phyloP scores from a whole-genome alignment of 2,329 filamentous ascomycete species.

The Ophiocordyceps polyrhachis-furcata region DNA sequence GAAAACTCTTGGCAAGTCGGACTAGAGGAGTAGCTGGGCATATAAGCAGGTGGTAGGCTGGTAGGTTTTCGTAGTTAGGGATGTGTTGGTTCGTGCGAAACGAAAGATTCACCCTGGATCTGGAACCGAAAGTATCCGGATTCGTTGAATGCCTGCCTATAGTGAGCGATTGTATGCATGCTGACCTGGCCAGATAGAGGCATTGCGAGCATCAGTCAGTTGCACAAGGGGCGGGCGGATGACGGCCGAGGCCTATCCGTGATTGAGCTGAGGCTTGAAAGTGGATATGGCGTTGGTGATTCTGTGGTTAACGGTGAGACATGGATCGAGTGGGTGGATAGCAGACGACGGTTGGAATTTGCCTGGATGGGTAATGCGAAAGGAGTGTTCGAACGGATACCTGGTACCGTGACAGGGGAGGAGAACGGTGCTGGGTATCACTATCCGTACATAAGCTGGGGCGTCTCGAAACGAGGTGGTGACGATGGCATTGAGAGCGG shows the following conservation, averaged over 20 bases:
- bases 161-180: neutral
- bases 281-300: neutral
- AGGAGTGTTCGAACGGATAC: too few relatives aligned
- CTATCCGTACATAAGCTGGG: neutral
- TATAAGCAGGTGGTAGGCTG: too few relatives aligned
- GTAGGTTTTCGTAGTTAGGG: too few relatives aligned
- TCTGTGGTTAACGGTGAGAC: neutral
- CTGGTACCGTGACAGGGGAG: too few relatives aligned
- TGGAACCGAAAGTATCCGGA: neutral
- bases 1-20: slow-evolving; percentile 3
- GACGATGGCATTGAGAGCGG: neutral
- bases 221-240: neutral
- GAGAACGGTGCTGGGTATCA: too few relatives aligned
- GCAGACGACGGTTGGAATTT: neutral
- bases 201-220: neutral
- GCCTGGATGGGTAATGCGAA: neutral
- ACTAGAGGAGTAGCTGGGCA: neutral
- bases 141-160: neutral
- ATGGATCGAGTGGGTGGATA: neutral
- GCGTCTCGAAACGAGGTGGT: neutral
- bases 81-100: too few relatives aligned
- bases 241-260: neutral
- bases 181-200: neutral
- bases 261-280: neutral
- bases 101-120: neutral